Conservation (phyloP, 345 rosid species). For the Psidium friedrichsthalianum region DNA sequence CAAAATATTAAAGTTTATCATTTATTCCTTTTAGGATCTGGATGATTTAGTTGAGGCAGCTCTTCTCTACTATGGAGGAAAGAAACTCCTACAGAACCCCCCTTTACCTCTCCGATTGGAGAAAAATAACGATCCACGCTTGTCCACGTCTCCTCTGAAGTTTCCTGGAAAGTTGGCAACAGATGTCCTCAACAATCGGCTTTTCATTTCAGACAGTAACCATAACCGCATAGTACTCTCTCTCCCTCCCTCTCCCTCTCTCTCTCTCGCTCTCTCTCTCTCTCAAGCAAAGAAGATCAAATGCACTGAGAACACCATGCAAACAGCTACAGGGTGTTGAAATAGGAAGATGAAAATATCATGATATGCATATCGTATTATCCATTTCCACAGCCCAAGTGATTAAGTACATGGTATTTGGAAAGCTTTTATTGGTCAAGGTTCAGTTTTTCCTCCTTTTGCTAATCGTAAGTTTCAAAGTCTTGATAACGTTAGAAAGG, state of each 20-base stretch:
- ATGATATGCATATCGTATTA: background rate
- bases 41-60: slow-evolving; percentile 86
- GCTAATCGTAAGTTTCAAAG: background rate
- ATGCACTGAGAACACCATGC: background rate
- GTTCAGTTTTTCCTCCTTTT: background rate
- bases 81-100: slow-evolving; percentile 49
- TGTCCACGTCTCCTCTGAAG: slow-evolving; percentile 71
- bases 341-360: background rate
- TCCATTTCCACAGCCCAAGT: background rate
- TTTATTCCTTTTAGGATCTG: slow-evolving; percentile 44
- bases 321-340: background rate
- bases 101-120: slow-evolving; percentile 70
- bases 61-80: slow-evolving; percentile 61
- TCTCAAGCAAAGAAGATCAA: background rate
- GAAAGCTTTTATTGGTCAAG: background rate
- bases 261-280: background rate
- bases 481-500: background rate
- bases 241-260: slow-evolving; percentile 14
- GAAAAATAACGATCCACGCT: slow-evolving; percentile 77
- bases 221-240: slow-evolving; percentile 80
- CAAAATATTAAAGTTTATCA: background rate
- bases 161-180: slow-evolving; percentile 90
- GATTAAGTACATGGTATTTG: background rate
- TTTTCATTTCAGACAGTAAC: slow-evolving; percentile 93
- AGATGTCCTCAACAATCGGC: slow-evolving; percentile 75